Base-by-base conservation (phyloP, 176 grass and related monocot species). In the Puya raimondii region DNA sequence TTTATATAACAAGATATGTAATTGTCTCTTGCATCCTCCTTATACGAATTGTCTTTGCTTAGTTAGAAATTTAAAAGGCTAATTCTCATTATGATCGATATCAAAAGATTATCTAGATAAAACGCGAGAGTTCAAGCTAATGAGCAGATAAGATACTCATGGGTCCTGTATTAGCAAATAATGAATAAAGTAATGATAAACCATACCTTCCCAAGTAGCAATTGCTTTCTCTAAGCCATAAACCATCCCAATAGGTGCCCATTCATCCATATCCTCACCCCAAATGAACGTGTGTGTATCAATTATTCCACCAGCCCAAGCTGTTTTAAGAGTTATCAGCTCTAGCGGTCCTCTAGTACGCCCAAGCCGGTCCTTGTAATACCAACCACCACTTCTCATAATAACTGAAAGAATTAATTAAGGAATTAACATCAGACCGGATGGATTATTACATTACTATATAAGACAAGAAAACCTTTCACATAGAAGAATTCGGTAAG, bases 191-290 rank as follows among this genome's bases (percentile, higher is more conserved):
- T 25, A 54, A 14, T 23, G 51, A 59, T 3, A 61, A 33, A 49
- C 67, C 77, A 18, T 66, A 80, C 78, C 78, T 80, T 80, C 78
- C 78, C 78, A 80, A 48, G 78, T 80, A 2, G 78, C 78, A 54
- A 80, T 80, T 66, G 78, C 78, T 67, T 80, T 80, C 51, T 80
- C 70, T 67, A 80, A 23, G 48, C 78, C 78, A 80, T 80, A 80
- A 59, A 80, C 16, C 78, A 72, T 72, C 47, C 78, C 78, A n/a
- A 80, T 80, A 16, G 78, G 78, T 47, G 63, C 69, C 78, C 78
- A 80, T 48, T 80, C 78, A 59, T 73, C 70, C 78, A 80, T 80
- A 48, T 80, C 78, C 49, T 80, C 78, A 1, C 78, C 78, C 78
- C 78, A 80, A 47, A 80, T 73, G 50, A 80, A 80, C 21, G 78